phyloP scores from a whole-genome alignment of 2,329 filamentous ascomycete species.

The Ophiocordyceps camponoti-leonardi region DNA sequence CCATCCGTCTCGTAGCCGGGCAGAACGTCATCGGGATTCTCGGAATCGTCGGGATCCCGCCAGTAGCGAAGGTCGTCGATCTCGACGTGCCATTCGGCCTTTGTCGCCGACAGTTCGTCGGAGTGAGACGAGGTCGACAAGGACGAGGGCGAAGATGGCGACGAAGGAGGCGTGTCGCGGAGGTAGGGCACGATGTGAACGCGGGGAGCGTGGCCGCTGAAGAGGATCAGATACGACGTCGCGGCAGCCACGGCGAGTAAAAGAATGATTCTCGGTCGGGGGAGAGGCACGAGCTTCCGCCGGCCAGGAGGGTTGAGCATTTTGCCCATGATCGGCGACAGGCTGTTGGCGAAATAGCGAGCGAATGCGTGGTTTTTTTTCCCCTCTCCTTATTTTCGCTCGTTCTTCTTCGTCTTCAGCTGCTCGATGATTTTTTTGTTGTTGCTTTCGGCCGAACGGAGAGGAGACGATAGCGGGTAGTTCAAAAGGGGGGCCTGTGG shows the following conservation, averaged over 20 bases:
- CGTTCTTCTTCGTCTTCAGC: too few species aligned
- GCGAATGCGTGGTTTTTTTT: too few species aligned
- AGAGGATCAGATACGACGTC: conserved; percentile 25
- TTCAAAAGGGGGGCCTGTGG: too few species aligned
- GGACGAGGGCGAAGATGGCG: background rate
- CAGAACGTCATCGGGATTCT: conserved; percentile 17
- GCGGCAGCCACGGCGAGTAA: conserved; percentile 20
- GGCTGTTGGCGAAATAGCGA: too few species aligned
- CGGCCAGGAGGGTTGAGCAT: conserved; percentile 14
- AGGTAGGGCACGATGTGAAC: conserved; percentile 18
- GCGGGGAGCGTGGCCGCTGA: conserved; percentile 16
- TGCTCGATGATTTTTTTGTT: background rate
- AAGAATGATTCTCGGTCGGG: conserved; percentile 24
- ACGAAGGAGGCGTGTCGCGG: conserved; percentile 1
- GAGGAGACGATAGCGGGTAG: too few species aligned
- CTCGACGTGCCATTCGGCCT: conserved; percentile 15
- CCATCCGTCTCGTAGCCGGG: conserved; percentile 20
- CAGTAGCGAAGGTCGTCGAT: conserved; percentile 18
- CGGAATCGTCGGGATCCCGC: conserved; percentile 16
- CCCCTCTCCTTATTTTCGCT: too few species aligned
- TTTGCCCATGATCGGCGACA: conserved; percentile 9
- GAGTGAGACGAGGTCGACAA: background rate
- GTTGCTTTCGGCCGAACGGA: too few species aligned
- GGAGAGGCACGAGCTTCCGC: conserved; percentile 14
- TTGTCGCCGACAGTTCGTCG: conserved; percentile 5